Evolutionary conservation across 2,329 filamentous ascomycete genomes (phyloP).

Genomic region (Phoma sp.): DNA sequence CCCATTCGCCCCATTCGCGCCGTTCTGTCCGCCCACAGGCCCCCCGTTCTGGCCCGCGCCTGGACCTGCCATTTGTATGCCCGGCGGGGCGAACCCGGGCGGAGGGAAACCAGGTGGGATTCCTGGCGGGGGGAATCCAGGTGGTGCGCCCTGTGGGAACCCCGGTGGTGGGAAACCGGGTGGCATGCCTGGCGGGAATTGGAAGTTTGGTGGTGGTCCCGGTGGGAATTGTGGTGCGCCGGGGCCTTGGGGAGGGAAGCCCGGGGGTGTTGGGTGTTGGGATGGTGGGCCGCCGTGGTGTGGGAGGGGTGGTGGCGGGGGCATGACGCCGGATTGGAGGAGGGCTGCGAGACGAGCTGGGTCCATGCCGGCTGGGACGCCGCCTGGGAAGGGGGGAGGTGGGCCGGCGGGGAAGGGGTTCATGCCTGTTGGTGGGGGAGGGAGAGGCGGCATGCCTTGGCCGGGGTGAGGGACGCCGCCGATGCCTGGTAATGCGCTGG

Average conservation of each 20-base stretch:
- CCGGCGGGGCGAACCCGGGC: constrained; percentile 25
- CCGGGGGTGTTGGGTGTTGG: constrained; percentile 27
- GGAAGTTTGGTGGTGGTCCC: constrained; percentile 47
- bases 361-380: constrained; percentile 36
- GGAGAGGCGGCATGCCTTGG: constrained; percentile 13
- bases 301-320: constrained; percentile 44
- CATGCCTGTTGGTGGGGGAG: constrained; percentile 38
- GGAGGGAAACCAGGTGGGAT: constrained; percentile 30
- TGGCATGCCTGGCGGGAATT: constrained; percentile 42
- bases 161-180: constrained; percentile 32
- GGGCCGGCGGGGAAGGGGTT: constrained; percentile 30
- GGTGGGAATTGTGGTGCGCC: constrained; percentile 36
- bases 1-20: constrained; percentile 41
- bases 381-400: constrained; percentile 28
- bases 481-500: constrained; percentile 57
- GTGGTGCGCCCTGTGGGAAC: constrained; percentile 20
- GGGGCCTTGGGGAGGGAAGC: constrained; percentile 27
- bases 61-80: constrained; percentile 13
- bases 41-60: constrained; percentile 1
- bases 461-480: constrained; percentile 49
- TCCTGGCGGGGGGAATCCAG: constrained; percentile 29
- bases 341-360: constrained; percentile 44
- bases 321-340: constrained; percentile 45
- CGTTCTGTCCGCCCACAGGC: constrained; percentile 17
- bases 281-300: constrained; percentile 31